These are phyloP conservation scores for Aspergillus ellipticus DNA, from an alignment of 495 filamentous ascomycete species.

Conservation along the genomic window DNA sequence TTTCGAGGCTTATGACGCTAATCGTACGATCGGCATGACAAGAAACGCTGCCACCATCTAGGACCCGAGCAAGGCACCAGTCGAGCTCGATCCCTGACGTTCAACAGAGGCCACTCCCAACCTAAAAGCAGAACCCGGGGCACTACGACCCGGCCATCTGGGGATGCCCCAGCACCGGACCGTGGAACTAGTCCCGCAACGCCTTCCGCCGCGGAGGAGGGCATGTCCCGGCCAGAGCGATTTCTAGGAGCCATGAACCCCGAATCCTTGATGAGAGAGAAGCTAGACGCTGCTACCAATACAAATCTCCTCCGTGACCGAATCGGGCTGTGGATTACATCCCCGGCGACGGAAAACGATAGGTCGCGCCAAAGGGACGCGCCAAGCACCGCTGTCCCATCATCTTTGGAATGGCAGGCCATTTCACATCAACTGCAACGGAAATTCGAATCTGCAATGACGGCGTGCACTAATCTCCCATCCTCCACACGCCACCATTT, in stretches of 20 bases:
- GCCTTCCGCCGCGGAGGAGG: not conserved
- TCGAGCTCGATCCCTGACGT: not conserved
- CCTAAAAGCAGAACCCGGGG: too few relatives aligned
- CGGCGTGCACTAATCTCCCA: not conserved
- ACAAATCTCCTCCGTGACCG: not conserved
- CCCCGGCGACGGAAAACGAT: not conserved
- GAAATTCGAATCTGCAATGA: not conserved
- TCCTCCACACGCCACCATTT: conserved; percentile 23
- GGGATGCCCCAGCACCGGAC: not conserved
- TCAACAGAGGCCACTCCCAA: too few relatives aligned
- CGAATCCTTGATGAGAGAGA: not conserved
- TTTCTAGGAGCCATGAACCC: not conserved
- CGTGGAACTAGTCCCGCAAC: not conserved
- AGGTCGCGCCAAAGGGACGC: not conserved
- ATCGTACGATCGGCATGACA: not conserved
- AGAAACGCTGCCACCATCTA: not conserved
- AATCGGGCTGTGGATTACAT: not conserved
- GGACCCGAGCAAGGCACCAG: not conserved
- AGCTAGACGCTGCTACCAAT: not conserved
- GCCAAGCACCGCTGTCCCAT: not conserved
- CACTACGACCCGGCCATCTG: too few relatives aligned
- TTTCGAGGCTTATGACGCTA: too few relatives aligned
- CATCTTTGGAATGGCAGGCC: not conserved
- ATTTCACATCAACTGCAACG: not conserved
- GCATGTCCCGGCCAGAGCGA: not conserved